Evolutionary conservation across 1,284 basidiomycete species (phyloP).

Genomic region (Naganishia albida): DNA sequence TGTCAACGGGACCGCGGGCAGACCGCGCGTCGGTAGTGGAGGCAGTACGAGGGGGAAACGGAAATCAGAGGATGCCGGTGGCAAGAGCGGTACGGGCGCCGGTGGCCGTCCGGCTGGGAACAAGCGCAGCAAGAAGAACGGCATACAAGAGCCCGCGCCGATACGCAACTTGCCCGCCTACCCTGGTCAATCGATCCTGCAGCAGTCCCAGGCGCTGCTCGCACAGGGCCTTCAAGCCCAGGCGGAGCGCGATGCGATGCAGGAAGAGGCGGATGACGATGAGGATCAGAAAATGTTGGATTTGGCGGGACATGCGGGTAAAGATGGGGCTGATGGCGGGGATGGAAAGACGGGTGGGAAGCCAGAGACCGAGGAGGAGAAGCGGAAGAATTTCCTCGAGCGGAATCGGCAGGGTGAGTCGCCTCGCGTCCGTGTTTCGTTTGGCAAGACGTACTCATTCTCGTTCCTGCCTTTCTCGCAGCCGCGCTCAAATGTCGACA

Average conservation of each 20-base stretch:
- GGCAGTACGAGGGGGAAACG: constrained; percentile 39
- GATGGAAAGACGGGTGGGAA: constrained; percentile 52
- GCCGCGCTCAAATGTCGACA: constrained; percentile 98
- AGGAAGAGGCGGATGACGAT: constrained; percentile 60
- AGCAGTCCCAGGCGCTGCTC: constrained; percentile 18
- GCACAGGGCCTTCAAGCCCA: constrained; percentile 32
- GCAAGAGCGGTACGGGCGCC: neutral
- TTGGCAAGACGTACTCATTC: neutral
- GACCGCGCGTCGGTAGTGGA: neutral
- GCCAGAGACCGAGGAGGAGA: constrained; percentile 93
- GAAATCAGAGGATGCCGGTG: constrained; percentile 40
- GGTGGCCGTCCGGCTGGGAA: constrained; percentile 34
- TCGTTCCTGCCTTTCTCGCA: constrained; percentile 46
- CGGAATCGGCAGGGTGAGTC: constrained; percentile 84
- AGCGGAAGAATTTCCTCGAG: constrained; percentile 89
- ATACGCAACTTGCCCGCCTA: constrained; percentile 11
- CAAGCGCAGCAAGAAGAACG: constrained; percentile 53
- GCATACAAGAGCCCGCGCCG: constrained; percentile 10
- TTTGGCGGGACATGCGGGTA: constrained; percentile 19
- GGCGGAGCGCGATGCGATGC: constrained; percentile 41
- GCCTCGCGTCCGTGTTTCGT: neutral
- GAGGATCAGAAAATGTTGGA: constrained; percentile 39
- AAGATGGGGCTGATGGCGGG: constrained; percentile 39
- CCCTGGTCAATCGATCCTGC: constrained; percentile 19
- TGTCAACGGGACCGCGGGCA: constrained; percentile 37